These are phyloP conservation scores for Trichoderma gracile DNA, from an alignment of 2,329 filamentous ascomycete species.

Conservation along the genomic window DNA sequence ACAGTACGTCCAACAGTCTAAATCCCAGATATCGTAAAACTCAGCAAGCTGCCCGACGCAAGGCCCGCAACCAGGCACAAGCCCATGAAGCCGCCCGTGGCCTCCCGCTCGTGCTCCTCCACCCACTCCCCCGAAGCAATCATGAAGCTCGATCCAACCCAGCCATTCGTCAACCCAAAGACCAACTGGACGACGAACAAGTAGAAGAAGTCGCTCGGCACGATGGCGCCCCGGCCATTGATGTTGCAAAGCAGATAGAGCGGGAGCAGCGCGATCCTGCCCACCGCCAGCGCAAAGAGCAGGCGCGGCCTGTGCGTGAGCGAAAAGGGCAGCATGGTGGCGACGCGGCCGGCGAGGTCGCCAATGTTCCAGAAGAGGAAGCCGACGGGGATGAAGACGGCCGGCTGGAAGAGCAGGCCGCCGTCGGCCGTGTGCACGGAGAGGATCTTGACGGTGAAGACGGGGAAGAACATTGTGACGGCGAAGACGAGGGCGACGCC, in stretches of 20 bases:
- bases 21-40: constrained; percentile 67
- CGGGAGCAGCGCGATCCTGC: constrained; percentile 72
- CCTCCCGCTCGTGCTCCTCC: constrained; percentile 78
- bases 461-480: constrained; percentile 91
- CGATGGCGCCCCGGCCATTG: constrained; percentile 68
- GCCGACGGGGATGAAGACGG: constrained; percentile 82
- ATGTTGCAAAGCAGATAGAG: constrained; percentile 91
- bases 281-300: constrained; percentile 67
- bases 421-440: constrained; percentile 44
- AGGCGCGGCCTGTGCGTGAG: constrained; percentile 63
- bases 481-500: constrained; percentile 79
- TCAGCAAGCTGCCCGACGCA: constrained; percentile 82
- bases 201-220: constrained; percentile 86
- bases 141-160: constrained; percentile 85
- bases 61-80: constrained; percentile 83
- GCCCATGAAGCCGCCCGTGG: constrained; percentile 91
- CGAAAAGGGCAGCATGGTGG: constrained; percentile 59
- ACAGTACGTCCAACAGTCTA: constrained; percentile 13
- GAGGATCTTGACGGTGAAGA: constrained; percentile 73
- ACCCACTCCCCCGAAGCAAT: constrained; percentile 85
- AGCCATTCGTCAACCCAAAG: constrained; percentile 86
- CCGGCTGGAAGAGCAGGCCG: constrained; percentile 65
- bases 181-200: constrained; percentile 77
- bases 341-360: constrained; percentile 74
- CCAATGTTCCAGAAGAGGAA: constrained; percentile 95